Conservation (phyloP, 768 basidiomycete species). For the Phylloporus arenicola region DNA sequence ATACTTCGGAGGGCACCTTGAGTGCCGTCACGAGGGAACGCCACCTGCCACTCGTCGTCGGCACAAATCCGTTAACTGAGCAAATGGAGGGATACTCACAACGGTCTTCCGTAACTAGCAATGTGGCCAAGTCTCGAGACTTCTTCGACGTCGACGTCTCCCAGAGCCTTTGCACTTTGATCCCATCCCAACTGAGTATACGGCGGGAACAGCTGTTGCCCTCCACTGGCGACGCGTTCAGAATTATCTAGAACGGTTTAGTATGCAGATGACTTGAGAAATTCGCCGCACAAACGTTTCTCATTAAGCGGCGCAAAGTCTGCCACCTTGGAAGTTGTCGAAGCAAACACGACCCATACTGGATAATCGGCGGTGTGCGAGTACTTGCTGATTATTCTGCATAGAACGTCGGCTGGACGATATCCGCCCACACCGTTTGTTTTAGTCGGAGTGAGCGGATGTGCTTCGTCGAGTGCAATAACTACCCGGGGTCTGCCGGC, state of each 20-base stretch:
- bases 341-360: constrained; percentile 14
- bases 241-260: constrained; percentile 4
- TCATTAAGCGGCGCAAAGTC: constrained; percentile 6
- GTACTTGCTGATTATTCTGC: constrained; percentile 4
- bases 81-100: background rate
- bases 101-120: background rate
- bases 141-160: background rate
- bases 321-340: constrained; percentile 9
- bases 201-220: background rate
- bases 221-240: background rate
- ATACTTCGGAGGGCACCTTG: background rate
- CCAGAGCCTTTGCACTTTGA: background rate
- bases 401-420: constrained; percentile 5
- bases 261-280: background rate
- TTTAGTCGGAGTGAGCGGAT: background rate
- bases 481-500: background rate
- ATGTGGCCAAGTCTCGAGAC: background rate
- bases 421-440: background rate
- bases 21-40: background rate
- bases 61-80: no score
- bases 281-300: background rate
- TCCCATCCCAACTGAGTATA: background rate
- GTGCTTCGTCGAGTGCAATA: constrained; percentile 16
- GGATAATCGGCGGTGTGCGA: constrained; percentile 4
- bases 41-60: background rate